Base-by-base conservation (phyloP, 2,329 filamentous ascomycete species). In the Neonectria hederae region DNA sequence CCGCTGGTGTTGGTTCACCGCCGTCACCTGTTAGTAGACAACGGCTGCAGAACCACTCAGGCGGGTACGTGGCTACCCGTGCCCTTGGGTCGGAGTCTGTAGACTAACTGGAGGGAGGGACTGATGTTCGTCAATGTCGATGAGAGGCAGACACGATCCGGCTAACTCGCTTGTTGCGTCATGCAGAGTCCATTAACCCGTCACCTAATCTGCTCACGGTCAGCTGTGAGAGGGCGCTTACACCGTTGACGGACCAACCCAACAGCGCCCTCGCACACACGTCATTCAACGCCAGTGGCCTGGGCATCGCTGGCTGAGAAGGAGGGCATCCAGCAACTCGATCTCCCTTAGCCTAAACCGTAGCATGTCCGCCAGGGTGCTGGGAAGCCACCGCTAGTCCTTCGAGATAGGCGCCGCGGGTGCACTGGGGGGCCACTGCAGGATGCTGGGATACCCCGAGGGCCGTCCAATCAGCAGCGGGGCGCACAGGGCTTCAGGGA, bases 221-320 rank as follows among this genome's bases (percentile, higher is more conserved):
- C 14, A 65, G 54, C 60, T 62, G 57, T 54, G 63, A 59, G 46
- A 68, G 52, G 70, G 71, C 71, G 71, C 71, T 73, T 73, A 73
- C 54, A 54, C 19, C 26, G 11, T 40, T 17, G 21, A 21, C 19
- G 38, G 49, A 52, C 58, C 59, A 65, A 53, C 59, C 63, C 61
- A 54, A 58, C 59, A 54, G 64, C 30, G 49, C 53, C 55, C n/a
- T 32, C 54, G 62, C 49, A 64, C 65, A 59, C 63, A 72, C 67
- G 68, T 70, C 70, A 72, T 68, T 74, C 68, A 69, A 71, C 68
- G 54, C 71, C 71, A 64, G 52, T 32, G 59, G 67, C 62, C 59
- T 68, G 70, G 71, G 54, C 54, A 61, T 63, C 45, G 61, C 61
- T 65, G 65, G 65, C 59, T 54, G 49, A 51, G 35, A 35, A 38